A percentile compares a stretch with the other conserved stretches of the same genome.
Conservation (phyloP, 225 moss, liverwort and hornwort genomes). For the Lunularia cruciata region DNA sequence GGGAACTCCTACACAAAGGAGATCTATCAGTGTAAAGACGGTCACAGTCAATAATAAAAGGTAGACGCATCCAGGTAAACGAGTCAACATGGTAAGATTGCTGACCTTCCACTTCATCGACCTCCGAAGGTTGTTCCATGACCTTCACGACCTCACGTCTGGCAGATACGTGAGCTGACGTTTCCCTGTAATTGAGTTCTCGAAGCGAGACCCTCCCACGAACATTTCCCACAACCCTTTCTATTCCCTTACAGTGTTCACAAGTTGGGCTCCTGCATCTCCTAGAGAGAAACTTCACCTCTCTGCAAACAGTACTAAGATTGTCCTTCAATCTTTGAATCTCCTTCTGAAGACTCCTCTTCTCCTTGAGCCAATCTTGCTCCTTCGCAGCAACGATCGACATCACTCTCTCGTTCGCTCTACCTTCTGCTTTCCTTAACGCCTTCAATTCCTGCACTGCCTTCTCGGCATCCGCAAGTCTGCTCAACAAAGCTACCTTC, state of each 20-base stretch:
- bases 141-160: constrained; percentile 22
- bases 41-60: too few species aligned
- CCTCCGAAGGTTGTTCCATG: constrained; percentile 5
- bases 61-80: too few species aligned
- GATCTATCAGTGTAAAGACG: too few species aligned
- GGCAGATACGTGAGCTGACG: background rate
- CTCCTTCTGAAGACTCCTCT: constrained; percentile 45
- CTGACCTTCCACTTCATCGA: constrained; percentile 34
- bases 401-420: constrained; percentile 51
- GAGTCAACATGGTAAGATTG: too few species aligned
- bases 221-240: constrained; percentile 26
- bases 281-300: constrained; percentile 43
- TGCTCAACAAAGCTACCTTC: constrained; percentile 26
- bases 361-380: constrained; percentile 53
- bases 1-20: too few species aligned
- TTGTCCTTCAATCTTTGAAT: constrained; percentile 43
- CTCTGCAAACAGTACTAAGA: constrained; percentile 33
- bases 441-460: constrained; percentile 28
- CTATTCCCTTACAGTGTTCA: constrained; percentile 46
- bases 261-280: constrained; percentile 40
- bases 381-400: constrained; percentile 47
- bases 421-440: constrained; percentile 44
- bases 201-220: constrained; percentile 42
- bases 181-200: constrained; percentile 30
- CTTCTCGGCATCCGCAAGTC: constrained; percentile 31